Conservation (phyloP, 176 grass and related monocot genomes). For the Zizania latifolia region DNA sequence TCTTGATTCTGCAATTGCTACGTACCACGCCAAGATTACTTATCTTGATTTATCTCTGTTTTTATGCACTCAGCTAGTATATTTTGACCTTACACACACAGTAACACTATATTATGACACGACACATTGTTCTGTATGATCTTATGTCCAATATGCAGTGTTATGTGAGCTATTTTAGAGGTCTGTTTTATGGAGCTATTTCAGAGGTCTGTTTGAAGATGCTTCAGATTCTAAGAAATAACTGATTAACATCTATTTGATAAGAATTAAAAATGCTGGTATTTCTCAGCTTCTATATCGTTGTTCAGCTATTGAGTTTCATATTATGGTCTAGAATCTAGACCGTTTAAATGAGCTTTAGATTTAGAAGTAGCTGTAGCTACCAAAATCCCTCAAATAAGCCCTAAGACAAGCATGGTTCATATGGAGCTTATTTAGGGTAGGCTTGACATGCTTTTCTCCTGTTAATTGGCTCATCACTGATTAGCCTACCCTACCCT, state of each 20-base stretch:
- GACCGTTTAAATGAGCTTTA: no score
- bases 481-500: constrained; percentile 41
- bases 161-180: constrained; percentile 27
- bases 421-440: constrained; percentile 41
- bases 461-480: constrained; percentile 15
- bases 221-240: no score
- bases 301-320: no score
- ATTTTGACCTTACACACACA: constrained; percentile 11
- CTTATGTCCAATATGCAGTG: background rate
- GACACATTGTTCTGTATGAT: background rate
- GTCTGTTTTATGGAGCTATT: no score
- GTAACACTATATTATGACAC: background rate
- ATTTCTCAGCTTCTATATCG: no score
- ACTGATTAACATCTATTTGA: no score
- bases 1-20: background rate
- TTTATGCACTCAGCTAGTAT: background rate
- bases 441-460: constrained; percentile 34
- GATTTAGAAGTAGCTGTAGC: no score
- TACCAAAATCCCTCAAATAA: no score
- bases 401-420: constrained; percentile 40
- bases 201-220: no score
- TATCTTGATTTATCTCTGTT: background rate
- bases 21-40: background rate
- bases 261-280: no score
- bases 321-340: no score